These are phyloP conservation scores for Malassezia brasiliensis DNA, from an alignment of 1,284 basidiomycete genomes.

Conservation along the genomic window DNA sequence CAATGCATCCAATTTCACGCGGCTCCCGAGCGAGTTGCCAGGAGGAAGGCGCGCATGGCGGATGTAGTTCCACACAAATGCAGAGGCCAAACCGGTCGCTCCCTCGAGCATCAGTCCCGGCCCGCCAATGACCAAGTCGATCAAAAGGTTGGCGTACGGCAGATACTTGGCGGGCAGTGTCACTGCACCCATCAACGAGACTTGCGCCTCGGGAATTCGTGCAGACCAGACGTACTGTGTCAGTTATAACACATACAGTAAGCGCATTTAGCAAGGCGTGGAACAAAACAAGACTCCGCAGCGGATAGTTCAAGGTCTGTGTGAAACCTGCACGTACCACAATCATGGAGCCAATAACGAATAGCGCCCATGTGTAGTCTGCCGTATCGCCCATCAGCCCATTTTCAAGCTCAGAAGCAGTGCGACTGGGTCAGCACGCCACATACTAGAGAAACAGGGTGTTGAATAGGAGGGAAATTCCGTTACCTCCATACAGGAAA, in stretches of 20 bases:
- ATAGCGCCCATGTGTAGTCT: conserved; percentile 34
- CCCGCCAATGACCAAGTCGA: conserved; percentile 64
- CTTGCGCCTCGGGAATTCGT: conserved; percentile 24
- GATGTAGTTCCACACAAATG: conserved; percentile 7
- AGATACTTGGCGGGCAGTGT: conserved; percentile 59
- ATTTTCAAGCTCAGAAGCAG: conserved; percentile 31
- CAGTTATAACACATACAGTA: conserved; percentile 9
- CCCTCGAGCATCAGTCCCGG: conserved; percentile 55
- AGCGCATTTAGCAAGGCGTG: conserved; percentile 62
- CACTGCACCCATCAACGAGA: conserved; percentile 34
- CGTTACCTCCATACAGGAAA: conserved; percentile 60
- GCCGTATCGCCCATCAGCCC: conserved; percentile 30
- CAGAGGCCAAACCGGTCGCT: conserved; percentile 56
- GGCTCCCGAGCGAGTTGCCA: background rate
- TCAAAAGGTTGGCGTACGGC: conserved; percentile 59
- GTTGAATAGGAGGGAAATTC: conserved; percentile 36
- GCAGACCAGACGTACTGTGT: conserved; percentile 25
- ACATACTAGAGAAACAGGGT: conserved; percentile 29
- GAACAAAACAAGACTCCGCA: conserved; percentile 57
- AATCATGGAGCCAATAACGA: conserved; percentile 29
- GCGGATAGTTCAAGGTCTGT: conserved; percentile 59
- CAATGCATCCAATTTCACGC: background rate
- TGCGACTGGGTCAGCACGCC: conserved; percentile 10
- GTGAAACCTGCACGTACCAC: conserved; percentile 9
- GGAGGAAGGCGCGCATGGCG: background rate